Base-by-base conservation (phyloP, 192 early-diverging fungal species). In the Mortierella alpina region DNA sequence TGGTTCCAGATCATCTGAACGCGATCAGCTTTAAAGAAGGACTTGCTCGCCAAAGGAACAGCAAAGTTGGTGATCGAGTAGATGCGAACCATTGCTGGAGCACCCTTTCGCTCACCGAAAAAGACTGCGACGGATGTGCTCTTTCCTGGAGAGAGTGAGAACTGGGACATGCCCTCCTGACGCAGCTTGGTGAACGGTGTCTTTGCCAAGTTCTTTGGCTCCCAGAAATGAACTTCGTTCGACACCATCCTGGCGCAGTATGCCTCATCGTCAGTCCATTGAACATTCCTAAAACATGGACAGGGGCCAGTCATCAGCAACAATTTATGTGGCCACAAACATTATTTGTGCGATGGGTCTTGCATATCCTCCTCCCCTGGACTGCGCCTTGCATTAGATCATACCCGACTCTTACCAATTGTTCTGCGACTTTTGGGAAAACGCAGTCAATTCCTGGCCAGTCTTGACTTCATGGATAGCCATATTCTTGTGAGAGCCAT, bases 11-110 rank as follows among this genome's bases (percentile, higher is more conserved):
- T 87, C 84, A 98, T 95, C 70, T 95, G 90, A 47, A 96, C 91
- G 54, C 90, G 93, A 72, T 99, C 98, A 7, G 96, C 96, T 79
- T 95, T 94, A 87, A 90, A 98, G 76, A 99, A 96, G n/a, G 95
- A 94, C 86, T 97, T 97, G 83, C 92, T 92, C 23, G 94, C 90
- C 70, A 95, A 79, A 8, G 93, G 90, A 52, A 85, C 73, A 40
- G 84, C 85, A 62, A 95, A 92, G 73, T 88, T 91, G 54, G 90
- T 89, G 62, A 98, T 87, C 53, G 92, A 88, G 74, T 93, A 99
- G 84, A 99, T 87, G 59, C 91, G 90, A 61, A 96, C 95, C 64
- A 92, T 84, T n/a, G 90, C 97, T 12, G 97, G 97, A 68, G 88
- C 88, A 5, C 90, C 90, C 84, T 92, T 93, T 66, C 85, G 87